Evolutionary conservation across 108 stramenopile genomes (phyloP).

Genomic region (Chaetoceros tenuissimus): DNA sequence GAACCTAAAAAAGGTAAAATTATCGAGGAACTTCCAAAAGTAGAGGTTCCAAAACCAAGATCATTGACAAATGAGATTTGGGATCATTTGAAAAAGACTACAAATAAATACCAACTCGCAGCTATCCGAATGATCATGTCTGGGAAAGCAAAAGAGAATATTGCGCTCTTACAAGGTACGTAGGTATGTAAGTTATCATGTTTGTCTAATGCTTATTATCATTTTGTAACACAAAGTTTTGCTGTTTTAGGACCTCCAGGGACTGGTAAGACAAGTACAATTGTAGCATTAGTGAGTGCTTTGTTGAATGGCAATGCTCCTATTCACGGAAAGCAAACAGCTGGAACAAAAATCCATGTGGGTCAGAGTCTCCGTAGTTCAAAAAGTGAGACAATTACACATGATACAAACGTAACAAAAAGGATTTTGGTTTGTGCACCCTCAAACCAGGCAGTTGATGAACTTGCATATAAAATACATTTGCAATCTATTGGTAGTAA

Average conservation of each 20-base stretch:
- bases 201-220: too few relatives aligned
- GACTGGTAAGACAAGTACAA: not conserved
- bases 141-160: not conserved
- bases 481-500: slow-evolving; percentile 11
- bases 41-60: not conserved
- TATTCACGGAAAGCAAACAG: not conserved
- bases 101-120: not conserved
- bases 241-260: too few relatives aligned
- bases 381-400: not conserved
- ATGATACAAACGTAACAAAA: not conserved
- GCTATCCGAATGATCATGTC: not conserved
- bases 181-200: too few relatives aligned
- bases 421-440: slow-evolving; percentile 58
- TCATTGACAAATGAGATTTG: not conserved
- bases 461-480: slow-evolving; percentile 56
- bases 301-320: not conserved
- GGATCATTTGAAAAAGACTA: not conserved
- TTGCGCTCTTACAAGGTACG: not conserved
- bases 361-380: not conserved
- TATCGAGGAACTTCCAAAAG: not conserved
- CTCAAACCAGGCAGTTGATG: slow-evolving; percentile 70
- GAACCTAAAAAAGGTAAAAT: not conserved
- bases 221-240: too few relatives aligned
- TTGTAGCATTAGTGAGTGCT: not conserved
- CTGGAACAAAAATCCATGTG: not conserved